phyloP scores from a whole-genome alignment of 2,329 filamentous ascomycete genomes.

The Mollisiaceae sp. region DNA sequence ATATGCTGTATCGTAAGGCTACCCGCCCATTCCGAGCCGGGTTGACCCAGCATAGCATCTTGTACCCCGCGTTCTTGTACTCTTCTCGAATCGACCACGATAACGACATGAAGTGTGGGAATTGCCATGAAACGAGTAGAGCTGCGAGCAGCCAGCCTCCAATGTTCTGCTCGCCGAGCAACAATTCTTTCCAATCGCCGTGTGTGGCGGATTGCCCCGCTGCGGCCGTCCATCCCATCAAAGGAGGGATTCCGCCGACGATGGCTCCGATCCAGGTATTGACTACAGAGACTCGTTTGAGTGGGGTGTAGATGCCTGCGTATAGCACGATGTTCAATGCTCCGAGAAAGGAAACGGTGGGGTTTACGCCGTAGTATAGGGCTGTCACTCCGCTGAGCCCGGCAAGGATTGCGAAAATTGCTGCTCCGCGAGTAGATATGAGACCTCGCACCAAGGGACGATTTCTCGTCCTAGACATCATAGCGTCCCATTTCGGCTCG shows the following conservation, averaged over 20 bases:
- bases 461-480: slow-evolving; percentile 93
- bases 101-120: slow-evolving; percentile 96
- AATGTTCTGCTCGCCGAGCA: slow-evolving; percentile 70
- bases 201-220: slow-evolving; percentile 83
- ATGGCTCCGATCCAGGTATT: slow-evolving; percentile 97
- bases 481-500: slow-evolving; percentile 86
- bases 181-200: slow-evolving; percentile 77
- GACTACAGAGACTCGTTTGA: slow-evolving; percentile 83
- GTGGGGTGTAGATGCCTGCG: slow-evolving; percentile 87
- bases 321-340: slow-evolving; percentile 87
- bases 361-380: slow-evolving; percentile 90
- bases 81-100: slow-evolving; percentile 89
- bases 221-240: slow-evolving; percentile 98
- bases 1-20: slow-evolving; percentile 82
- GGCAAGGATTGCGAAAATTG: slow-evolving; percentile 78
- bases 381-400: slow-evolving; percentile 72
- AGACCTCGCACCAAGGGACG: slow-evolving; percentile 85
- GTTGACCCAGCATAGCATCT: slow-evolving; percentile 86
- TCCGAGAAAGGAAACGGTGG: slow-evolving; percentile 86
- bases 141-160: slow-evolving; percentile 90
- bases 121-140: slow-evolving; percentile 93
- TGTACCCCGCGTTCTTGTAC: slow-evolving; percentile 73
- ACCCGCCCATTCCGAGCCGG: slow-evolving; percentile 85
- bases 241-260: slow-evolving; percentile 88
- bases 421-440: slow-evolving; percentile 71